Evolutionary conservation across 148 eudicot species (phyloP).

Genomic region (Nepenthes mirabilis): DNA sequence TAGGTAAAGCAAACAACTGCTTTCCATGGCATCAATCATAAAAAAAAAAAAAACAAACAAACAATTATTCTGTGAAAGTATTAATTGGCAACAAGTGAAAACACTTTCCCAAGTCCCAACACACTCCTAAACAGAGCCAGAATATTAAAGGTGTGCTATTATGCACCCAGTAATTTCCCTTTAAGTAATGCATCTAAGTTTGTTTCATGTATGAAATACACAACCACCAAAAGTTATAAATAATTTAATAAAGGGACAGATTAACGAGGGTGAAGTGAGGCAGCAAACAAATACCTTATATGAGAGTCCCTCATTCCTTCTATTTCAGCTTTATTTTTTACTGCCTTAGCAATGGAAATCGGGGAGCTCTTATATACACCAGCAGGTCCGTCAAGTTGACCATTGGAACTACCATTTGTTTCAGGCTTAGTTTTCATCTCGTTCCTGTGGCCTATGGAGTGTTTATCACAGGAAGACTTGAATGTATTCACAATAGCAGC

Average conservation of each 20-base stretch:
- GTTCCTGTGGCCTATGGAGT: constrained; percentile 18
- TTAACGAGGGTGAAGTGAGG: neutral
- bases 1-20: too few species aligned
- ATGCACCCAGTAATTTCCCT: too few species aligned
- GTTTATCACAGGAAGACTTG: constrained; percentile 36
- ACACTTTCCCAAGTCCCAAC: too few species aligned
- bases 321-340: constrained; percentile 80
- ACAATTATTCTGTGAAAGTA: too few species aligned
- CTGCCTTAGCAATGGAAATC: constrained; percentile 61
- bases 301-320: constrained; percentile 87
- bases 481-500: constrained; percentile 76
- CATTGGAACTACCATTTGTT: constrained; percentile 17
- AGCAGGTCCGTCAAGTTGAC: constrained; percentile 46
- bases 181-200: too few species aligned
- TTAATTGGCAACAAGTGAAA: too few species aligned
- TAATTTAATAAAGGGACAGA: neutral
- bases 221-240: too few species aligned
- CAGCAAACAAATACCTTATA: constrained; percentile 40
- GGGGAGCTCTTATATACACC: constrained; percentile 55
- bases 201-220: too few species aligned
- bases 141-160: too few species aligned
- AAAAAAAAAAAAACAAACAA: too few species aligned
- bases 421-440: constrained; percentile 17
- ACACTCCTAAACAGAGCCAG: too few species aligned
- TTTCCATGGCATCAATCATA: too few species aligned